Conservation (phyloP, 306 rosid genomes). For the Castanea crenata region DNA sequence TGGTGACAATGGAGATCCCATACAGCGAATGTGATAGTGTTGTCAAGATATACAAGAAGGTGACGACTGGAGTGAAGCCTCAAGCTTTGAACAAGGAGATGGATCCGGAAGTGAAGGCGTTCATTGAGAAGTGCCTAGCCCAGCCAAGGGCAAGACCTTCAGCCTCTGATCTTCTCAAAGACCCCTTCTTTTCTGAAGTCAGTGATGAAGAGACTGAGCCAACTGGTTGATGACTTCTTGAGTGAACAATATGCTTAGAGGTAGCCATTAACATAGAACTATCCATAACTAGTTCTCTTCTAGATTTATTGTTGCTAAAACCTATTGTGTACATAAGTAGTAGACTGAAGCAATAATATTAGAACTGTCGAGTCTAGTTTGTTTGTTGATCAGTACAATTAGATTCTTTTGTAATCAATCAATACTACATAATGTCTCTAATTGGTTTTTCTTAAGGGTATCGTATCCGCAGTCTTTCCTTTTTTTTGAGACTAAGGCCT, state of each 20-base stretch:
- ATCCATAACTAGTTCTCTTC: constrained; percentile 1
- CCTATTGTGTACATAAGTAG: constrained; percentile 5
- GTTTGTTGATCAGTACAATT: not conserved
- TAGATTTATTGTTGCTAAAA: constrained; percentile 5
- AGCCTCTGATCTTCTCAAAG: constrained; percentile 78
- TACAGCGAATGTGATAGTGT: constrained; percentile 85
- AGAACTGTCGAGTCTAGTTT: not conserved
- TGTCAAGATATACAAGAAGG: constrained; percentile 85
- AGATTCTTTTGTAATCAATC: not conserved
- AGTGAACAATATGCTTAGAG: not conserved
- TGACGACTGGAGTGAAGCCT: constrained; percentile 70
- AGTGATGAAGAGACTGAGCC: constrained; percentile 37
- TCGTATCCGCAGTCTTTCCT: not conserved
- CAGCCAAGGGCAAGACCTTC: constrained; percentile 89
- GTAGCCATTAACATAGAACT: not conserved
- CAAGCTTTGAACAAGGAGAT: constrained; percentile 55
- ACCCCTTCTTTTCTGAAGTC: constrained; percentile 74
- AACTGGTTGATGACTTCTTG: constrained; percentile 17
- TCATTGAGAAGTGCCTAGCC: constrained; percentile 79
- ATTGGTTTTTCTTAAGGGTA: not conserved
- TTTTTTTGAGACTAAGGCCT: not conserved
- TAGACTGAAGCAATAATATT: not conserved
- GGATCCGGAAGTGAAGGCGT: constrained; percentile 65
- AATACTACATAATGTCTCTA: not conserved
- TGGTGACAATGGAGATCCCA: constrained; percentile 89